These are phyloP conservation scores for Mortierella sp. DNA, from an alignment of 371 early-diverging fungal species.

Conservation along the genomic window DNA sequence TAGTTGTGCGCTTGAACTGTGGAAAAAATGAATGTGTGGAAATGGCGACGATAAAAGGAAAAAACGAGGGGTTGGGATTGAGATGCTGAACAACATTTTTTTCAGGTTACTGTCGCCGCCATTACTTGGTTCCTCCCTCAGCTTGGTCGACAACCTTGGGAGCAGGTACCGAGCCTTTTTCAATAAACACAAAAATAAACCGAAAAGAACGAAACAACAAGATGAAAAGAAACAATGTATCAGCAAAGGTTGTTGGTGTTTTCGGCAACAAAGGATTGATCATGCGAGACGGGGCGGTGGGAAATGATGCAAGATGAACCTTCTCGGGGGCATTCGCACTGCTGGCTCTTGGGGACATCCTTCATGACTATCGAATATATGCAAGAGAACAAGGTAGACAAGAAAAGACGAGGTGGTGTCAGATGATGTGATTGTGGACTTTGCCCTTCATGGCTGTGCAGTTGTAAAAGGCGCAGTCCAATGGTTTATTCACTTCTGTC, in stretches of 20 bases:
- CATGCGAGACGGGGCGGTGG: conserved; percentile 22
- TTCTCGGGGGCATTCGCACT: conserved; percentile 55
- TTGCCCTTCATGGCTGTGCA: not conserved
- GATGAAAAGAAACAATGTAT: not conserved
- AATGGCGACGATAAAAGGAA: not conserved
- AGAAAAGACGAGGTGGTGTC: not conserved
- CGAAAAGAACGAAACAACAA: not conserved
- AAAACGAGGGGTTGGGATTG: too few relatives aligned
- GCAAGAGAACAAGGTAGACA: not conserved
- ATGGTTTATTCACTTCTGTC: not conserved
- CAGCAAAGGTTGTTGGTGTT: conserved; percentile 15
- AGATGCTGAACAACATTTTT: too few relatives aligned
- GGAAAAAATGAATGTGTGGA: too few relatives aligned
- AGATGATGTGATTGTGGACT: not conserved
- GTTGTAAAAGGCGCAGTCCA: not conserved
- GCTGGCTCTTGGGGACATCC: conserved; percentile 49
- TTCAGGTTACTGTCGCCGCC: not conserved
- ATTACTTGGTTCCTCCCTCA: not conserved
- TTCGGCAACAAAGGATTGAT: conserved; percentile 8
- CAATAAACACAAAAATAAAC: not conserved
- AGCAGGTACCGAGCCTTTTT: conserved; percentile 7
- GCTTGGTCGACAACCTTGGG: not conserved
- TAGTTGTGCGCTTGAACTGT: too few relatives aligned
- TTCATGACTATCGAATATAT: conserved; percentile 44
- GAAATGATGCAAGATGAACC: conserved; percentile 50